Percentiles rank a stretch among this genome's conserved stretches.
Conservation (phyloP, 2,329 filamentous ascomycete species). For the Didymosphaeria variabile region DNA sequence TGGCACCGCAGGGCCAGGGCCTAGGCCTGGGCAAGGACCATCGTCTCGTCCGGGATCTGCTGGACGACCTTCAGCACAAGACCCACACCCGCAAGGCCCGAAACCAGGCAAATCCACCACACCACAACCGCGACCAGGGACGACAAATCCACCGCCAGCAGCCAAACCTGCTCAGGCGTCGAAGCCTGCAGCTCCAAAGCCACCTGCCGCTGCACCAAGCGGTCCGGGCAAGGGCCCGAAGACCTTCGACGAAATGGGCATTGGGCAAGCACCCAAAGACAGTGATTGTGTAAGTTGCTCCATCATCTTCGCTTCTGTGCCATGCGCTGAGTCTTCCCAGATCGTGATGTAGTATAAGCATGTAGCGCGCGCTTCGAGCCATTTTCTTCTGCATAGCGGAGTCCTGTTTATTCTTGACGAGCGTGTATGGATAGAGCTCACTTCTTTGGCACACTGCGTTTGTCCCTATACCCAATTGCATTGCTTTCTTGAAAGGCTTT, state of each 20-base stretch:
- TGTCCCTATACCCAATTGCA: conserved; percentile 3
- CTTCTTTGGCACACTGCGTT: neutral
- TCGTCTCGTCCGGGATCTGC: conserved; percentile 40
- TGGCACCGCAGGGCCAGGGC: conserved; percentile 31
- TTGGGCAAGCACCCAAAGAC: conserved; percentile 83
- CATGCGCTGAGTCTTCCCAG: conserved; percentile 16
- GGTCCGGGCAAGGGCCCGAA: conserved; percentile 77
- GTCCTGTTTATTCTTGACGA: neutral
- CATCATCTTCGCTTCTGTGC: neutral
- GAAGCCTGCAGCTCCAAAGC: conserved; percentile 38
- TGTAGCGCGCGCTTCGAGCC: neutral
- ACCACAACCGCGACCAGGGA: conserved; percentile 18
- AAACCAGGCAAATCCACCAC: conserved; percentile 32
- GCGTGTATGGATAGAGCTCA: conserved; percentile 10
- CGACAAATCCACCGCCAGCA: conserved; percentile 10
- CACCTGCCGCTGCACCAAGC: conserved; percentile 36
- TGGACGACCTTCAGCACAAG: conserved; percentile 39
- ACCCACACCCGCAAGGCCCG: conserved; percentile 17
- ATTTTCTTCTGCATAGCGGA: conserved; percentile 17
- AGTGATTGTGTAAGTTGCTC: conserved; percentile 79
- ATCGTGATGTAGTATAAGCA: conserved; percentile 28
- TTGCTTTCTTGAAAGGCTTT: neutral
- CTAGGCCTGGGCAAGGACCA: conserved; percentile 19
- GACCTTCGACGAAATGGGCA: conserved; percentile 98
- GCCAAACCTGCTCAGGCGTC: conserved; percentile 9